A percentile compares a stretch with the other conserved stretches of the same genome.
Evolutionary conservation across 1,284 basidiomycete species (phyloP).

Genomic region (Bjerkandera adusta): DNA sequence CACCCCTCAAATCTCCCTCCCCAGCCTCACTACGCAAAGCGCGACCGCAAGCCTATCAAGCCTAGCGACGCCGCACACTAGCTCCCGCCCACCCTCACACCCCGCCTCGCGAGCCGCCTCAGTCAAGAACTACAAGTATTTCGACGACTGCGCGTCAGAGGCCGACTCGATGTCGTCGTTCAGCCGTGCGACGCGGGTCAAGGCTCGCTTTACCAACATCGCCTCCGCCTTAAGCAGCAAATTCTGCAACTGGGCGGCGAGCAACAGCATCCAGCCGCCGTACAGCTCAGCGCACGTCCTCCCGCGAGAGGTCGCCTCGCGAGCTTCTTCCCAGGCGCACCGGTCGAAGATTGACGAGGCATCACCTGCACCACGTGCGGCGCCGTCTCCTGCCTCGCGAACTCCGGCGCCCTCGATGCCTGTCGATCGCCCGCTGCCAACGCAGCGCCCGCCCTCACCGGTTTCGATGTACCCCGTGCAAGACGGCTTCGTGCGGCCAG

Average conservation of each 20-base stretch:
- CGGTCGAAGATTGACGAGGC: neutral
- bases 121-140: neutral
- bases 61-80: slow-evolving; percentile 23
- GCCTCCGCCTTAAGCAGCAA: neutral
- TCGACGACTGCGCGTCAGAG: neutral
- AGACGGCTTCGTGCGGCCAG: slow-evolving; percentile 1
- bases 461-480: slow-evolving; percentile 5
- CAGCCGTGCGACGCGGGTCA: slow-evolving; percentile 1
- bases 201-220: neutral
- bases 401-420: neutral
- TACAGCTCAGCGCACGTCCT: slow-evolving; percentile 2
- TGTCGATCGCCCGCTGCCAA: neutral
- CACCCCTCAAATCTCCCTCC: slow-evolving; percentile 28
- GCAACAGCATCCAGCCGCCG: neutral
- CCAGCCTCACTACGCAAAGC: slow-evolving; percentile 26
- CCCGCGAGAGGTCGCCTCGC: neutral
- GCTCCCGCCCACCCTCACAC: neutral
- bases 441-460: neutral
- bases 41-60: slow-evolving; percentile 28
- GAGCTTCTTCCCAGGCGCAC: neutral
- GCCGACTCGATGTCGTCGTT: neutral
- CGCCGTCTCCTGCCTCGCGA: too few relatives aligned
- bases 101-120: neutral
- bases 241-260: neutral
- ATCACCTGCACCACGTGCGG: too few relatives aligned